Conservation (phyloP, 2,329 filamentous ascomycete genomes). For the Daldinia sp. region DNA sequence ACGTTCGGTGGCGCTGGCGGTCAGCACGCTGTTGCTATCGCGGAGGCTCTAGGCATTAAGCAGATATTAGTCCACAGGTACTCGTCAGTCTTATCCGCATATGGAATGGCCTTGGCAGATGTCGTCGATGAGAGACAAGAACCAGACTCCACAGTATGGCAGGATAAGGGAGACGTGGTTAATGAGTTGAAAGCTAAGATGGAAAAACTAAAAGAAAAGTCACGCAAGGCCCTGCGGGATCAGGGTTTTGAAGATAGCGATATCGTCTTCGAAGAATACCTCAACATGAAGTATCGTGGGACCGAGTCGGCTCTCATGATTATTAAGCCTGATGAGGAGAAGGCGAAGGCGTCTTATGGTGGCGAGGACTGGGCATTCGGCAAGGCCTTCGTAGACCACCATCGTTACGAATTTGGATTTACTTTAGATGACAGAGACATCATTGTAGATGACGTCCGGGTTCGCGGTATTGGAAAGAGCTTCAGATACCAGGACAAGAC, state of each 20-base stretch:
- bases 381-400: constrained; percentile 85
- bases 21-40: constrained; percentile 92
- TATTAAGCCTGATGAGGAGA: constrained; percentile 75
- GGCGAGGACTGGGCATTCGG: constrained; percentile 85
- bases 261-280: constrained; percentile 88
- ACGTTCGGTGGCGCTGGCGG: constrained; percentile 94
- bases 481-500: constrained; percentile 84
- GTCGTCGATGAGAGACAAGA: constrained; percentile 93
- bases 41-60: constrained; percentile 82
- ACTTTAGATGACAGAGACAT: constrained; percentile 86
- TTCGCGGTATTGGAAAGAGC: constrained; percentile 89
- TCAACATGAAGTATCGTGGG: constrained; percentile 92
- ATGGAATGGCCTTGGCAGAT: constrained; percentile 92
- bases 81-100: constrained; percentile 89
- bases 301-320: constrained; percentile 95
- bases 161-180: constrained; percentile 68
- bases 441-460: constrained; percentile 89
- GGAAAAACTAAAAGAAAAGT: constrained; percentile 82
- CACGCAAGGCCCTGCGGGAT: constrained; percentile 72
- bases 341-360: constrained; percentile 68
- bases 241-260: constrained; percentile 83
- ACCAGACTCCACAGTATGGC: constrained; percentile 74
- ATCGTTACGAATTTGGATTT: constrained; percentile 94
- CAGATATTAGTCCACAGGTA: constrained; percentile 90
- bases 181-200: constrained; percentile 78